phyloP scores from a whole-genome alignment of 225 moss, liverwort and hornwort species.

The Pseudisothecium myosuroides region DNA sequence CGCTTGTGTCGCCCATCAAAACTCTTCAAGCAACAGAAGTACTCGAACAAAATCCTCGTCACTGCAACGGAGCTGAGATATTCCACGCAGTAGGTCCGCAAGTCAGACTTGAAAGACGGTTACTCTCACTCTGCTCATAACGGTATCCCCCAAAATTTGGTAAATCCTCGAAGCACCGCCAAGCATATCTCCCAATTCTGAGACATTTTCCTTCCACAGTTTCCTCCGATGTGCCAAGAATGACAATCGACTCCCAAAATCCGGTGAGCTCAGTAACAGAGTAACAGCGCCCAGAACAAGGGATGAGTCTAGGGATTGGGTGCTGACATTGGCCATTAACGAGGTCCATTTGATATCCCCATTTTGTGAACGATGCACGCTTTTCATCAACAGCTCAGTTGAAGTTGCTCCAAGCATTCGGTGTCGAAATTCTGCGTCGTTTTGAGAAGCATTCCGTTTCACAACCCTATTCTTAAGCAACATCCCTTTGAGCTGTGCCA shows the following conservation, averaged over 20 bases:
- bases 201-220: neutral
- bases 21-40: neutral
- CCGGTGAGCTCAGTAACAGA: neutral
- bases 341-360: neutral
- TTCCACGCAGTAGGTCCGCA: neutral
- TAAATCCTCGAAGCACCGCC: neutral
- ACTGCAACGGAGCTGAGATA: neutral
- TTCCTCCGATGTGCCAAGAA: neutral
- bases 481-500: neutral
- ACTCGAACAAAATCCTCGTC: neutral
- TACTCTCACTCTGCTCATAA: slow-evolving; percentile 5
- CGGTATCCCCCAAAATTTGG: neutral
- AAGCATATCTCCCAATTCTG: neutral
- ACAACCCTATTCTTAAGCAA: neutral
- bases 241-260: neutral
- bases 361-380: neutral
- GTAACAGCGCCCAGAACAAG: neutral
- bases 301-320: neutral
- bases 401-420: neutral
- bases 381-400: neutral
- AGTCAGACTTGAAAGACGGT: slow-evolving; percentile 11
- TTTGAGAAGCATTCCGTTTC: neutral
- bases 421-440: neutral
- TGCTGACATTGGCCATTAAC: neutral
- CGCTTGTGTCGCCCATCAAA: neutral